Conservation (phyloP, 371 early-diverging fungal genomes). For the Mortierella polycephala region DNA sequence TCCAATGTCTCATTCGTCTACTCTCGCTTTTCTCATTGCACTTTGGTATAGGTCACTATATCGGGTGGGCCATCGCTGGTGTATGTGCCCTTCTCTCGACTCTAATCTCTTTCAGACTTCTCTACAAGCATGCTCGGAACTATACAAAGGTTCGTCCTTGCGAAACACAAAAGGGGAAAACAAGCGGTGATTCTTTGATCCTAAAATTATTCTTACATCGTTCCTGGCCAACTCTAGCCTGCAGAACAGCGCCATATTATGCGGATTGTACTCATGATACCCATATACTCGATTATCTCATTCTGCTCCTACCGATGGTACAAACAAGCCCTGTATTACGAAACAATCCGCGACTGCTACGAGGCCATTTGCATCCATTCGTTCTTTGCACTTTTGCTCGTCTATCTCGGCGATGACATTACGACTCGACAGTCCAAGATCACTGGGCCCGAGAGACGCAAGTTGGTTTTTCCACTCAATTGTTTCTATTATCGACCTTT, state of each 20-base stretch:
- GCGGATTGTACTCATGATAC: conserved; percentile 76
- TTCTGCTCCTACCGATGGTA: conserved; percentile 72
- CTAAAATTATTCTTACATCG: neutral
- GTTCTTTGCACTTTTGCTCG: conserved; percentile 68
- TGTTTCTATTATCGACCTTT: conserved; percentile 70
- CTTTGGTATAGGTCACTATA: conserved; percentile 51
- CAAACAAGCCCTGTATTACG: conserved; percentile 70
- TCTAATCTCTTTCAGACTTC: conserved; percentile 56
- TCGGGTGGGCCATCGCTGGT: conserved; percentile 63
- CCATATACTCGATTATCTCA: conserved; percentile 75
- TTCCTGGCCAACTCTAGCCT: conserved; percentile 32
- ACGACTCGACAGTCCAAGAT: conserved; percentile 48
- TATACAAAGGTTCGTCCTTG: conserved; percentile 49
- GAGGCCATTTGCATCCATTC: conserved; percentile 72
- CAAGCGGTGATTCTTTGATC: neutral
- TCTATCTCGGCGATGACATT: conserved; percentile 64
- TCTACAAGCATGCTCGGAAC: conserved; percentile 62
- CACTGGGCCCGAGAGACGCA: conserved; percentile 44
- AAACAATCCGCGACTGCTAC: conserved; percentile 73
- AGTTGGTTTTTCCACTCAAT: conserved; percentile 71
- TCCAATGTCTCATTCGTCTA: neutral
- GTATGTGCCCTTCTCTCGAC: conserved; percentile 58
- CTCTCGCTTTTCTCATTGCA: neutral
- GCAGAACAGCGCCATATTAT: conserved; percentile 71
- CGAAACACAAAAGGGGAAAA: neutral